A percentile compares a stretch with the other conserved stretches of the same genome.
phyloP scores from a whole-genome alignment of 2,329 filamentous ascomycete species.

The Talaromyces marneffei region DNA sequence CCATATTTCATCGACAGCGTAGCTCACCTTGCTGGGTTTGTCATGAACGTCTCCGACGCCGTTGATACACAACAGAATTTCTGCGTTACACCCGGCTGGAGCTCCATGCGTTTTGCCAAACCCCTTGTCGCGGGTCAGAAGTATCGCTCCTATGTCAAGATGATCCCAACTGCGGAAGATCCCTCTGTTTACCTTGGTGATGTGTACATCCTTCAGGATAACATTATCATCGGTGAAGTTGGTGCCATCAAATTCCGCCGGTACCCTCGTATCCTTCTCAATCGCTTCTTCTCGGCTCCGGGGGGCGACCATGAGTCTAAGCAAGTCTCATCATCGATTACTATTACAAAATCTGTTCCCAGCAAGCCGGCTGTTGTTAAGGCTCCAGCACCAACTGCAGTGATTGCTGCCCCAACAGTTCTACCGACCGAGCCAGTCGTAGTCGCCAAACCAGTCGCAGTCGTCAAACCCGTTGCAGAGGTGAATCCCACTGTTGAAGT shows the following conservation, averaged over 20 bases:
- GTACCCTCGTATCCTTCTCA: slow-evolving; percentile 16
- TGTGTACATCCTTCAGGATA: slow-evolving; percentile 23
- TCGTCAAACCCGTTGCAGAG: too few relatives aligned
- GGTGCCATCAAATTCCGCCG: slow-evolving; percentile 15
- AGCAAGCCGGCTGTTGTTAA: background rate
- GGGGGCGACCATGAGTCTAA: slow-evolving; percentile 7
- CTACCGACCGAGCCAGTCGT: too few relatives aligned
- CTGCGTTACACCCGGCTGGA: slow-evolving; percentile 34
- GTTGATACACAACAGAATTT: slow-evolving; percentile 25
- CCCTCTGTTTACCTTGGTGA: slow-evolving; percentile 26
- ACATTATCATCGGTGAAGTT: slow-evolving; percentile 15
- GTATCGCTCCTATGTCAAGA: slow-evolving; percentile 29
- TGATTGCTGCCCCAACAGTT: too few relatives aligned
- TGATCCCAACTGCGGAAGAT: slow-evolving; percentile 24
- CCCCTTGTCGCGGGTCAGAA: slow-evolving; percentile 19
- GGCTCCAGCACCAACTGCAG: too few relatives aligned
- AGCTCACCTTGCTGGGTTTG: slow-evolving; percentile 33
- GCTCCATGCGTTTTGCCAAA: slow-evolving; percentile 23
- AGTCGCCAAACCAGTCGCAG: too few relatives aligned
- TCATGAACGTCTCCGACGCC: slow-evolving; percentile 32
- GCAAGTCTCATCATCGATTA: background rate
- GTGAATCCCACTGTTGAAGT: too few relatives aligned
- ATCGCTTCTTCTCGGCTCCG: slow-evolving; percentile 35
- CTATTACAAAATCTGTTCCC: background rate
- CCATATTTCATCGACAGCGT: slow-evolving; percentile 34